Percentiles rank a stretch among this genome's conserved stretches.
phyloP scores from a whole-genome alignment of 164 flowering plant genomes.

The Nymphaea thermarum region DNA sequence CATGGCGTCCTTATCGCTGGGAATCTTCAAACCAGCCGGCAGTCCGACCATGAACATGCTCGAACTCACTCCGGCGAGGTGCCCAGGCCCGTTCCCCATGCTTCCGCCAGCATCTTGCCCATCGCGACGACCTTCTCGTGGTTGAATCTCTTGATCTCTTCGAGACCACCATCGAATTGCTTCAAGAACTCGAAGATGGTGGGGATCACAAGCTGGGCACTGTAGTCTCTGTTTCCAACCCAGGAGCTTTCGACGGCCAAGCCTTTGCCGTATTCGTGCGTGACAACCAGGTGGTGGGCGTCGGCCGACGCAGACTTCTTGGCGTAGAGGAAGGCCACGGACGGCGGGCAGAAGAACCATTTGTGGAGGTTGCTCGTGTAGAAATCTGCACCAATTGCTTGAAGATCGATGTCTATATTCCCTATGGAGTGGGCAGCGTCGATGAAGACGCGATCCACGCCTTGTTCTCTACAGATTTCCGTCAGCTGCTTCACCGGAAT shows the following conservation, averaged over 20 bases:
- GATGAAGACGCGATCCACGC: constrained; percentile 55
- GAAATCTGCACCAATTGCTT: constrained; percentile 85
- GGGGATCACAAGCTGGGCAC: constrained; percentile 78
- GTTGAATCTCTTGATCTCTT: constrained; percentile 68
- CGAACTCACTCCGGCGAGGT: constrained; percentile 65
- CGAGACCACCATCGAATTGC: constrained; percentile 78
- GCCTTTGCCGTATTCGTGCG: constrained; percentile 88
- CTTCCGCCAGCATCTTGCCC: constrained; percentile 71
- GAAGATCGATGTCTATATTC: constrained; percentile 49
- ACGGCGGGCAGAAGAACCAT: constrained; percentile 94
- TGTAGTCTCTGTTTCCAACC: constrained; percentile 93
- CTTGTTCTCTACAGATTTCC: constrained; percentile 68
- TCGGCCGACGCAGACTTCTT: constrained; percentile 24
- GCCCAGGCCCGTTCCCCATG: constrained; percentile 84
- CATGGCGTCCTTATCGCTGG: constrained; percentile 37
- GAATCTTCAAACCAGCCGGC: constrained; percentile 58
- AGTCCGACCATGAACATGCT: constrained; percentile 88
- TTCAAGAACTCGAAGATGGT: constrained; percentile 53
- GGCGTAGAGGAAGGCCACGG: constrained; percentile 70
- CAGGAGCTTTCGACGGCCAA: constrained; percentile 78
- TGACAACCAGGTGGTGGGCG: constrained; percentile 85
- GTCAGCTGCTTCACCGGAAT: constrained; percentile 75
- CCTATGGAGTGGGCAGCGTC: constrained; percentile 93
- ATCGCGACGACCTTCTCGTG: constrained; percentile 71
- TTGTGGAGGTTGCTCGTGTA: constrained; percentile 88